These are phyloP conservation scores for Blastomyces emzantsi DNA, from an alignment of 2,329 filamentous ascomycete genomes.

Conservation along the genomic window DNA sequence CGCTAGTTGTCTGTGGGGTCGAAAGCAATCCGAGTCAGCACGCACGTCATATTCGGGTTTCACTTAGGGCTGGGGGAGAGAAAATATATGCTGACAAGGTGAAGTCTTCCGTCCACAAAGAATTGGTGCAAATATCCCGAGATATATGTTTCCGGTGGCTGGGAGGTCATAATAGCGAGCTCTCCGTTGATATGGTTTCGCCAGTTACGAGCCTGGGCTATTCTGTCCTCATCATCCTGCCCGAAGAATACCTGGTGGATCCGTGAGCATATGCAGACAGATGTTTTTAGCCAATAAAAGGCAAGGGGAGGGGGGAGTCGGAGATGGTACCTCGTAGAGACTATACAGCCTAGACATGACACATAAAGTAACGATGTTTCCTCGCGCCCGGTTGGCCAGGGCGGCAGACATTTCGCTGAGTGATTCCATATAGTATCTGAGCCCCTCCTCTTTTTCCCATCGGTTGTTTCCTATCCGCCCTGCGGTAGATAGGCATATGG, in stretches of 20 bases:
- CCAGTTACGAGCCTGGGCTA: conserved; percentile 12
- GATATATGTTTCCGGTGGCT: conserved; percentile 8
- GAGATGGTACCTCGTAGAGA: conserved; percentile 8
- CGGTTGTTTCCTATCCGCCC: conserved; percentile 3
- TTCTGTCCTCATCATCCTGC: conserved; percentile 9
- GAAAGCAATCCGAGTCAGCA: not conserved
- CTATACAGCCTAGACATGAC: conserved; percentile 10
- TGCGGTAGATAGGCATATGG: conserved; percentile 8
- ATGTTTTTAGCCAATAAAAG: not conserved
- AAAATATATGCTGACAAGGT: conserved; percentile 9
- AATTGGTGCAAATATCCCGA: conserved; percentile 9
- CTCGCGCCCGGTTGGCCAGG: conserved; percentile 5
- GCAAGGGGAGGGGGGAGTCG: not conserved
- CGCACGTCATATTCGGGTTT: not conserved
- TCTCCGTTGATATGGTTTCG: conserved; percentile 10
- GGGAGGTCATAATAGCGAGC: conserved; percentile 10
- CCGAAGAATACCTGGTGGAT: conserved; percentile 9
- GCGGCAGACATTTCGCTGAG: conserved; percentile 9
- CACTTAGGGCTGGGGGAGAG: not conserved
- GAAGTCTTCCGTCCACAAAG: conserved; percentile 11
- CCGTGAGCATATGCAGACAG: not conserved
- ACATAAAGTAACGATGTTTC: conserved; percentile 9
- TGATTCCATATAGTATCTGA: conserved; percentile 10
- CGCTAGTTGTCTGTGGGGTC: conserved; percentile 7
- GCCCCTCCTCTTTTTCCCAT: conserved; percentile 11